Conservation (phyloP, 2,329 filamentous ascomycete species). For the Botryotinia calthae region DNA sequence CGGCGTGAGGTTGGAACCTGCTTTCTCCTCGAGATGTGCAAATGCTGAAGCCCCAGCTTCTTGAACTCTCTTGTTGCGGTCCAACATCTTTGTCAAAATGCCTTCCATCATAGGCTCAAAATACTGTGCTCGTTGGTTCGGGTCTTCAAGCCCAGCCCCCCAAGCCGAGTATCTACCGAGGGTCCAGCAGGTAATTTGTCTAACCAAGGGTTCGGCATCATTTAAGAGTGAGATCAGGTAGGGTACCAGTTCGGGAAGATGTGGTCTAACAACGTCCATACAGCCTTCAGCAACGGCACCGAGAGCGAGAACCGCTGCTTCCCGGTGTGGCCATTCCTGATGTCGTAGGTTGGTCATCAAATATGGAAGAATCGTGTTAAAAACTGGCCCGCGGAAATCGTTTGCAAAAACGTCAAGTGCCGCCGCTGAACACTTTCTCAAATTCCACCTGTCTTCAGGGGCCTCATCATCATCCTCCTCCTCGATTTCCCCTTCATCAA, state of each 20-base stretch:
- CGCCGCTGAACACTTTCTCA: conserved; percentile 95
- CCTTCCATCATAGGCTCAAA: conserved; percentile 98
- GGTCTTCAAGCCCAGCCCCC: conserved; percentile 73
- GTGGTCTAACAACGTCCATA: conserved; percentile 82
- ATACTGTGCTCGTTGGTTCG: conserved; percentile 66
- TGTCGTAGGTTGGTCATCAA: conserved; percentile 86
- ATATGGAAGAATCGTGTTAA: conserved; percentile 89
- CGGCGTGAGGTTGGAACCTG: conserved; percentile 73
- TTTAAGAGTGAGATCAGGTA: conserved; percentile 85
- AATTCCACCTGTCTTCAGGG: conserved; percentile 89
- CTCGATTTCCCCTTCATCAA: conserved; percentile 86
- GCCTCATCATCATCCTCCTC: conserved; percentile 76
- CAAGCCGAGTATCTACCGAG: conserved; percentile 89
- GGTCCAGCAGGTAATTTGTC: conserved; percentile 98
- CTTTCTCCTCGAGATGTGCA: conserved; percentile 92
- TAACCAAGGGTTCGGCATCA: conserved; percentile 83
- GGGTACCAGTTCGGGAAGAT: conserved; percentile 84
- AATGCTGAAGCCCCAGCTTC: conserved; percentile 95
- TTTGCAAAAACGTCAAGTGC: conserved; percentile 91
- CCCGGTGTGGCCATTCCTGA: conserved; percentile 84
- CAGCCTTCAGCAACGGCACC: conserved; percentile 95
- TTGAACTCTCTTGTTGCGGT: conserved; percentile 96
- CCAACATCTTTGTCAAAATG: conserved; percentile 89
- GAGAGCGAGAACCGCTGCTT: conserved; percentile 89
- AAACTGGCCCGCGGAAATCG: conserved; percentile 84